Percentiles rank a stretch among this genome's conserved stretches.
These are phyloP conservation scores for Aspergillus sp. DNA, from an alignment of 2,329 filamentous ascomycete species.

Conservation along the genomic window DNA sequence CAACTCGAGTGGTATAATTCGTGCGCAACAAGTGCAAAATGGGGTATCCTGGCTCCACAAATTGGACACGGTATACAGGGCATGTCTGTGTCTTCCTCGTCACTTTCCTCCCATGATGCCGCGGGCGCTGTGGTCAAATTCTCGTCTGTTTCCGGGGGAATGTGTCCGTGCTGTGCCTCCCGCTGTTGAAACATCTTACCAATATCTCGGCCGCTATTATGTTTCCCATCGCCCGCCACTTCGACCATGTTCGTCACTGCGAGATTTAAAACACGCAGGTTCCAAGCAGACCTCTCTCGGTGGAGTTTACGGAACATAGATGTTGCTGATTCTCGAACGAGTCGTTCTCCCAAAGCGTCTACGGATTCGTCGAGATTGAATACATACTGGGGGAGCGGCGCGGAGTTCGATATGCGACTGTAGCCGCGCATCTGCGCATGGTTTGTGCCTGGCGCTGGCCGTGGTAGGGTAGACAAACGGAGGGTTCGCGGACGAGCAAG, in stretches of 20 bases:
- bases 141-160: constrained; percentile 39
- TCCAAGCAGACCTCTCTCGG: constrained; percentile 68
- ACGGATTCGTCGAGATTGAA: constrained; percentile 63
- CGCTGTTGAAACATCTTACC: constrained; percentile 78
- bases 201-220: constrained; percentile 71
- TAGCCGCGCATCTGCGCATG: constrained; percentile 59
- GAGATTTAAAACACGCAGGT: constrained; percentile 80
- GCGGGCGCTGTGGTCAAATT: constrained; percentile 15
- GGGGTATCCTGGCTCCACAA: constrained; percentile 49
- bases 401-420: constrained; percentile 73
- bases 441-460: constrained; percentile 53
- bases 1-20: constrained; percentile 45
- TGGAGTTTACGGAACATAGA: constrained; percentile 75
- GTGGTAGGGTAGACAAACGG: constrained; percentile 73
- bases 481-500: constrained; percentile 77
- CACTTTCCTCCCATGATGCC: constrained; percentile 35
- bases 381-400: constrained; percentile 69
- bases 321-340: constrained; percentile 68
- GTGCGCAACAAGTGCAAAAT: constrained; percentile 53
- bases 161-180: constrained; percentile 65
- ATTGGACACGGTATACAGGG: constrained; percentile 37
- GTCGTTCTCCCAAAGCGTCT: constrained; percentile 62
- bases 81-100: constrained; percentile 29
- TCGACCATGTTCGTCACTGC: constrained; percentile 81
- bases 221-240: constrained; percentile 51